phyloP scores from a whole-genome alignment of 257 asterid genomes.

The Nicotiana tabacum region DNA sequence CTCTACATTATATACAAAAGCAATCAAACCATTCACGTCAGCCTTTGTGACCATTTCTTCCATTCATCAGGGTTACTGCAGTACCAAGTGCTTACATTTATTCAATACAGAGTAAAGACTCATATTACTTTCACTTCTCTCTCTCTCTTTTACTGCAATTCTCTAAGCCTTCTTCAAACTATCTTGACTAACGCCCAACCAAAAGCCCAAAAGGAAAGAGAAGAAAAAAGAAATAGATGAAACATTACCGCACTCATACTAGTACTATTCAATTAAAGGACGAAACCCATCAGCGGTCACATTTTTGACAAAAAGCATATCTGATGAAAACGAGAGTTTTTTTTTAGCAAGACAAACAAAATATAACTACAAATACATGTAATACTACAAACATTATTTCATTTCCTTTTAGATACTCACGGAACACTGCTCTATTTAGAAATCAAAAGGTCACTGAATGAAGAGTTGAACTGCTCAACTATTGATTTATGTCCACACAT shows the following conservation, averaged over 20 bases:
- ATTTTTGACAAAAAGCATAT: background rate
- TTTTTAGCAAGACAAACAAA: too few relatives aligned
- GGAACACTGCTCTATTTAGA: background rate
- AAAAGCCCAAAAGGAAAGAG: background rate
- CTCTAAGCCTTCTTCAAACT: background rate
- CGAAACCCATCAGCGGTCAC: background rate
- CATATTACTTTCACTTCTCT: background rate
- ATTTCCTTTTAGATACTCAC: background rate
- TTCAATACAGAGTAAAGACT: background rate
- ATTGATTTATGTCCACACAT: slow-evolving; percentile 1
- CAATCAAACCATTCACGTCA: background rate
- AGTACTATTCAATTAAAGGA: background rate
- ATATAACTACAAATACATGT: too few relatives aligned
- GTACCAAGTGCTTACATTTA: background rate
- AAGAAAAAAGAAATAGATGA: background rate
- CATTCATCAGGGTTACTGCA: background rate
- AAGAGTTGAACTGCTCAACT: background rate
- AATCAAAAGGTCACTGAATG: background rate
- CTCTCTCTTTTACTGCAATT: background rate
- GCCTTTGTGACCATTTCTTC: background rate
- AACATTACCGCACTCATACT: background rate
- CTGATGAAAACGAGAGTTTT: background rate
- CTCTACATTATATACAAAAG: background rate
- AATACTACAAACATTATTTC: background rate
- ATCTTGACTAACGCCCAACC: background rate